Conservation (phyloP, 257 asterid genomes). For the Asclepias syriaca region DNA sequence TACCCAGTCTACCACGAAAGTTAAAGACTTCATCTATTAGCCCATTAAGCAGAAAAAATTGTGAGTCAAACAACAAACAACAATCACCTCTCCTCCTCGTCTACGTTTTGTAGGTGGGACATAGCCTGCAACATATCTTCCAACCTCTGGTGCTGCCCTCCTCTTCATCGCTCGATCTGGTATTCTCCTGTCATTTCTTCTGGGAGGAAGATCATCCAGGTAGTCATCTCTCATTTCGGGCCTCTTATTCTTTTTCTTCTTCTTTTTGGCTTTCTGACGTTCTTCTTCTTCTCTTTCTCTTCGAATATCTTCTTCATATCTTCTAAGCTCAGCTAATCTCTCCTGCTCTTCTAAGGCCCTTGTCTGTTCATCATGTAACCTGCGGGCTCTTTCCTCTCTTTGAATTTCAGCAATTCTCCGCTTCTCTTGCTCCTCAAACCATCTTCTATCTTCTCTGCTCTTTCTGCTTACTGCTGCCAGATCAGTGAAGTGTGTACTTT, state of each 20-base stretch:
- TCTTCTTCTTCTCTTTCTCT: slow-evolving; percentile 96
- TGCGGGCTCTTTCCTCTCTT: slow-evolving; percentile 53
- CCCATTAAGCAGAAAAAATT: not conserved
- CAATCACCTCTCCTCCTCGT: slow-evolving; percentile 88
- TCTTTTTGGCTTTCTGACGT: slow-evolving; percentile 57
- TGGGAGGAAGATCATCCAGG: slow-evolving; percentile 59
- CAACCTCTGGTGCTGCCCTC: slow-evolving; percentile 51
- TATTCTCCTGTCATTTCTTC: slow-evolving; percentile 68
- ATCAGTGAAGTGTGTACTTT: slow-evolving; percentile 38
- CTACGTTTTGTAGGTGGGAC: slow-evolving; percentile 76
- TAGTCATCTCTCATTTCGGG: slow-evolving; percentile 57
- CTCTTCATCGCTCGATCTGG: slow-evolving; percentile 59
- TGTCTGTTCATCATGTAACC: slow-evolving; percentile 40
- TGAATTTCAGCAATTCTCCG: slow-evolving; percentile 52
- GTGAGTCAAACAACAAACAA: not conserved
- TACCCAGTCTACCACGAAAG: not conserved
- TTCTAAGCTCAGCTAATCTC: slow-evolving; percentile 55
- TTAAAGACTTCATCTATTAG: not conserved
- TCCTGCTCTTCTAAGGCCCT: slow-evolving; percentile 55
- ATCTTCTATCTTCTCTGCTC: slow-evolving; percentile 46
- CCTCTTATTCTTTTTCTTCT: slow-evolving; percentile 71
- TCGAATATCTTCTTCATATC: slow-evolving; percentile 65
- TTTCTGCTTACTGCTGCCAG: slow-evolving; percentile 58
- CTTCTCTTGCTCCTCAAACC: slow-evolving; percentile 60
- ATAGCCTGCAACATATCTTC: slow-evolving; percentile 38